Base-by-base conservation (phyloP, 2,329 filamentous ascomycete species). In the Diaporthe citrichinensis region DNA sequence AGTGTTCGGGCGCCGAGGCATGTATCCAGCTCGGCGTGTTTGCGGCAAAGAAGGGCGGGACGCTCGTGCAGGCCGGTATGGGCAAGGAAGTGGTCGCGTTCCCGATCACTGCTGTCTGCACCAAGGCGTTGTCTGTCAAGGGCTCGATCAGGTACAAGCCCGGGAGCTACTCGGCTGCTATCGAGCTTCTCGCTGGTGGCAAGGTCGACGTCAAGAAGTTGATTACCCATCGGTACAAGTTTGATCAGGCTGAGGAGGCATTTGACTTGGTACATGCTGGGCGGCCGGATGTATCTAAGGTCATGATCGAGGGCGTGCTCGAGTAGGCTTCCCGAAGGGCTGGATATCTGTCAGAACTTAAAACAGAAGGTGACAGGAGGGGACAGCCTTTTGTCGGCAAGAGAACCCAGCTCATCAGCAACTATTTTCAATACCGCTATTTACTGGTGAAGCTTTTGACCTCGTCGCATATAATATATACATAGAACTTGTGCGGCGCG, bases 1-100 rank as follows among this genome's bases (percentile, higher is more conserved):
- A 44, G 41, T 44, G 41, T 15, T 44, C 41, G 3, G 41, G 41
- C 14, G 41, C 41, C 41, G 41, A 44, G 15, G 41, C 14, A 44
- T 44, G 41, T 17, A 44, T 44, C 17, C 41, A 44, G 41, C 41
- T 44, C 41, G 41, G 41, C 41, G 7, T 44, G 6, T 44, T 44
- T 17, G 41, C 41, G 17, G 41, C 41, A 2, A 44, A 44, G 17
- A 44, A 44, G 41, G 41, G 41, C 15, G 41, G 41, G 41, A 17
- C 41, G 4, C 41, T 44, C 41, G 41, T 85, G 0, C 90, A 91
- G 79, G 90, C 86, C 62, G 91, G 91, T 28, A 92, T 93, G 90
- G 92, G 92, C 74, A 89, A 89, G 78, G 78, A 84, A 80, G 84
- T 84, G 53, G 81, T 87, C 23, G 77, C 82, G 4, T 87, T 88